Evolutionary conservation across 2,329 filamentous ascomycete species (phyloP).

Genomic region (Colletotrichum theobromicola): DNA sequence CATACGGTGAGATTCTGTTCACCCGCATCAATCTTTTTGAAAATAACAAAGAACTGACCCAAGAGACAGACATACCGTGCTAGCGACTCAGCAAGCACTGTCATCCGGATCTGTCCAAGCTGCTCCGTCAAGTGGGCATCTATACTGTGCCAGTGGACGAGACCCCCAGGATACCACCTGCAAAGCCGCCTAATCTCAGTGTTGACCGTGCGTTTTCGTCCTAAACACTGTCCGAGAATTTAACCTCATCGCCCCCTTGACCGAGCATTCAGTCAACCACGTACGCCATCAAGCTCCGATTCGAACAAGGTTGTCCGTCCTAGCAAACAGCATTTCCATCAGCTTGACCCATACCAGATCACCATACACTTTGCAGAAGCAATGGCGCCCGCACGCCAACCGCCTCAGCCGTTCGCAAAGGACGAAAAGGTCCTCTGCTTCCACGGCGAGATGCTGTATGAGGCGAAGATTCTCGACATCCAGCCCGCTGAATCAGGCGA

Average conservation of each 20-base stretch:
- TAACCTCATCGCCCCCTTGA: conserved; percentile 18
- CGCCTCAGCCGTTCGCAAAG: conserved; percentile 59
- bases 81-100: conserved; percentile 5
- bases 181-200: neutral
- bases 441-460: conserved; percentile 95
- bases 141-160: neutral
- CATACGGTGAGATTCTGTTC: neutral
- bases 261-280: neutral
- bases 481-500: conserved; percentile 71
- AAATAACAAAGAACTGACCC: neutral
- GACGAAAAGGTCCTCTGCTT: conserved; percentile 97
- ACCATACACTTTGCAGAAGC: neutral
- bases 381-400: conserved; percentile 48
- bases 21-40: neutral
- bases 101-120: conserved; percentile 3
- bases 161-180: neutral
- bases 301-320: neutral
- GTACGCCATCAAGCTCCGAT: neutral
- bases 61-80: neutral
- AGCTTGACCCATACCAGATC: neutral
- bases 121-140: neutral
- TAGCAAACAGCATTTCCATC: neutral
- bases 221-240: conserved; percentile 20
- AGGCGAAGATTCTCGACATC: conserved; percentile 91
- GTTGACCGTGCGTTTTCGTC: neutral